These are phyloP conservation scores for Daldinia vernicosa DNA, from an alignment of 495 filamentous ascomycete species.

Conservation along the genomic window DNA sequence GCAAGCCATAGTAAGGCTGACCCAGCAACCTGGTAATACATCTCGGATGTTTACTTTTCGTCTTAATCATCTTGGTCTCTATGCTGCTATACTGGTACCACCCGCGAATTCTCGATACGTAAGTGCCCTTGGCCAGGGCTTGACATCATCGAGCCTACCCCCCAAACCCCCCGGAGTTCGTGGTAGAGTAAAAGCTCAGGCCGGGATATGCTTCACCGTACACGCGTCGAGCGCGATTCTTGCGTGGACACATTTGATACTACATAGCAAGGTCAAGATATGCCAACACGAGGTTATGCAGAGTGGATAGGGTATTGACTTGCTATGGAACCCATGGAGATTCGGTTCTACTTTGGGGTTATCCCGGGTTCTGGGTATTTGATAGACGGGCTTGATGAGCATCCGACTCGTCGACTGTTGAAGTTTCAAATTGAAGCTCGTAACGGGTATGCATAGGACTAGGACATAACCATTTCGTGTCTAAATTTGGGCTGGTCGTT, in stretches of 20 bases:
- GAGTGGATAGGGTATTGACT: conserved; percentile 19
- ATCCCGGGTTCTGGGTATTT: conserved; percentile 14
- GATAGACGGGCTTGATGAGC: background rate
- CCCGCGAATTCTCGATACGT: background rate
- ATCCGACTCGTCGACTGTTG: conserved; percentile 5
- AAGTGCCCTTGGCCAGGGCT: background rate
- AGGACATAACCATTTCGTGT: conserved; percentile 33
- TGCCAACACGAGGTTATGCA: conserved; percentile 33
- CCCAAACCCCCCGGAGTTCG: background rate
- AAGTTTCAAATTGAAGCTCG: conserved; percentile 6
- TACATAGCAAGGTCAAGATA: conserved; percentile 24
- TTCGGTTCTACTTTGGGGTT: conserved; percentile 27
- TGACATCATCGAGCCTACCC: background rate
- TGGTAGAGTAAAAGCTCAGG: background rate
- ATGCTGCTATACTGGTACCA: background rate
- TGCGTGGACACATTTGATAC: conserved; percentile 13
- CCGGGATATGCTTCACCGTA: background rate
- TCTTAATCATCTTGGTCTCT: background rate
- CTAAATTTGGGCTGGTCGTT: conserved; percentile 34
- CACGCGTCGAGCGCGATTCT: background rate
- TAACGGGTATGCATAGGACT: conserved; percentile 10
- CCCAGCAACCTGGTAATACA: conserved; percentile 30
- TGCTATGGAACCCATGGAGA: conserved; percentile 3
- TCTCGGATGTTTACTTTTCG: conserved; percentile 1
- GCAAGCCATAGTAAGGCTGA: conserved; percentile 26